phyloP scores from a whole-genome alignment of 2,329 filamentous ascomycete species.

The Pseudogymnoascus sp. region DNA sequence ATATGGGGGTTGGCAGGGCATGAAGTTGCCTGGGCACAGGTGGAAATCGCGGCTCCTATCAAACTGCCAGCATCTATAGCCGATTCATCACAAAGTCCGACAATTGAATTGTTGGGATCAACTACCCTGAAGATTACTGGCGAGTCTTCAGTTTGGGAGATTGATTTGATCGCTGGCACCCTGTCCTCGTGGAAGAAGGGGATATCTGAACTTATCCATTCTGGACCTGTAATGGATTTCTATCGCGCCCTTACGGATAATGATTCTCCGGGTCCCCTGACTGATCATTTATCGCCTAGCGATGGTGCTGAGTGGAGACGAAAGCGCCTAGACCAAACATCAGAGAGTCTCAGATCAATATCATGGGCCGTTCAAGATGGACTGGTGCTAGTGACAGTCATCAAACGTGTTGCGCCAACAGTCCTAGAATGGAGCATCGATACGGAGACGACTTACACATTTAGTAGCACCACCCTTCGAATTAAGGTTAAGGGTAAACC shows the following conservation, averaged over 20 bases:
- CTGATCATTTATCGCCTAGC: no score
- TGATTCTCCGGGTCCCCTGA: no score
- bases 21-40: no score
- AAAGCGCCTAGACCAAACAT: slow-evolving; percentile 40
- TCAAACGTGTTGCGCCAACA: slow-evolving; percentile 53
- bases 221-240: slow-evolving; percentile 39
- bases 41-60: no score
- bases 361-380: no score
- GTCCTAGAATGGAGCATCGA: slow-evolving; percentile 55
- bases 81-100: no score
- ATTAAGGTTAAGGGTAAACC: slow-evolving; percentile 44
- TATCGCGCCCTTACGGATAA: slow-evolving; percentile 11
- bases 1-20: no score
- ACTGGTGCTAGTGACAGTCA: no score
- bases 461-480: slow-evolving; percentile 41
- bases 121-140: no score
- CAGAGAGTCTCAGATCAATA: slow-evolving; percentile 26
- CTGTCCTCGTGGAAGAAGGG: slow-evolving; percentile 37
- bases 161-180: slow-evolving; percentile 38
- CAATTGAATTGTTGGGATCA: no score
- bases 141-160: slow-evolving; percentile 33
- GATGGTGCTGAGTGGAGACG: slow-evolving; percentile 50
- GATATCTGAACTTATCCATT: slow-evolving; percentile 36
- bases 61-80: no score
- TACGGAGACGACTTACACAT: slow-evolving; percentile 46